A percentile compares a stretch with the other conserved stretches of the same genome.
Conservation (phyloP, 208 protist genomes). For the Novymonas esmeraldas region DNA sequence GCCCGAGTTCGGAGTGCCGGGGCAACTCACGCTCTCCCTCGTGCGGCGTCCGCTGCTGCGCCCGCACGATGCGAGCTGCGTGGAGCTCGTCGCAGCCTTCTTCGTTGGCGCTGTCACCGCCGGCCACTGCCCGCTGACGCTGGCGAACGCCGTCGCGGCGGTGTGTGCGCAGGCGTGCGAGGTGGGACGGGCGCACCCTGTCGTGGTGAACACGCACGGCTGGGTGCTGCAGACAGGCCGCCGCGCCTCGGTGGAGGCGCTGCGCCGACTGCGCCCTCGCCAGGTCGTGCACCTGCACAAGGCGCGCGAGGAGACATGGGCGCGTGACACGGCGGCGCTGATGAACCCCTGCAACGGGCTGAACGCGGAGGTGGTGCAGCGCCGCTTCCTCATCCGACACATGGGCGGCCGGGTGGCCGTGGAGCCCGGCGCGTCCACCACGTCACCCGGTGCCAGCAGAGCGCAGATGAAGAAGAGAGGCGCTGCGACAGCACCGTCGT, state of each 20-base stretch:
- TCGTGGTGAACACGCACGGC: conserved; percentile 92
- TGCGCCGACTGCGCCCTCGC: conserved; percentile 71
- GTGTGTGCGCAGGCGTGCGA: conserved; percentile 40
- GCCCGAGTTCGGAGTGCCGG: conserved; percentile 85
- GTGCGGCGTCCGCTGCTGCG: conserved; percentile 60
- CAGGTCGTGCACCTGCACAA: conserved; percentile 78
- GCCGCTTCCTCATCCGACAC: conserved; percentile 63
- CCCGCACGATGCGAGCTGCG: conserved; percentile 44
- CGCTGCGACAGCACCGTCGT: not conserved
- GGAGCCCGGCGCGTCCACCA: too few relatives aligned
- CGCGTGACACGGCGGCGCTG: conserved; percentile 35
- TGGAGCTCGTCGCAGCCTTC: conserved; percentile 40
- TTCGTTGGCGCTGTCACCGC: conserved; percentile 57
- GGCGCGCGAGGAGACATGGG: conserved; percentile 48
- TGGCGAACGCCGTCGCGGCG: conserved; percentile 49
- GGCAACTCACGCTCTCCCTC: conserved; percentile 61
- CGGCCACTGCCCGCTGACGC: conserved; percentile 48
- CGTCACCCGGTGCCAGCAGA: not conserved
- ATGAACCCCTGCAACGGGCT: conserved; percentile 62
- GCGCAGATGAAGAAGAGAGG: not conserved
- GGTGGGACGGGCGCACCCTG: conserved; percentile 45
- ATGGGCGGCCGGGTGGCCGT: too few relatives aligned
- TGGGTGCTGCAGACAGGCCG: conserved; percentile 88
- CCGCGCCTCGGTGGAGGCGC: conserved; percentile 69
- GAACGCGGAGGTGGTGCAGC: conserved; percentile 62